A percentile compares a stretch with the other conserved stretches of the same genome.
phyloP scores from a whole-genome alignment of 2,329 filamentous ascomycete genomes.

The Verticillium alfalfae region DNA sequence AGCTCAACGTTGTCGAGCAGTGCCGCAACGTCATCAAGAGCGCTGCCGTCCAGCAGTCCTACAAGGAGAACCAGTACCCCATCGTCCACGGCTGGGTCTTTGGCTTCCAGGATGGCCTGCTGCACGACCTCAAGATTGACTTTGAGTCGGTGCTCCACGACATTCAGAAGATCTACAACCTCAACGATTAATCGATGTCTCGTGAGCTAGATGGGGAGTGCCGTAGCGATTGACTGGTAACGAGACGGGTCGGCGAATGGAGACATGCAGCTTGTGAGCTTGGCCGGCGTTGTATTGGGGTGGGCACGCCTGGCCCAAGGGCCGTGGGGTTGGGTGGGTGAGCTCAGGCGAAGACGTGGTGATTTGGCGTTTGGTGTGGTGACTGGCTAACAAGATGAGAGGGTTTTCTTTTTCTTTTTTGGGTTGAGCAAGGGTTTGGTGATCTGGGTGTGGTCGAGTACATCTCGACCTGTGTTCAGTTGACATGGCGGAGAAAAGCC shows the following conservation, averaged over 20 bases:
- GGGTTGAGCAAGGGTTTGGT: background rate
- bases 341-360: background rate
- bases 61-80: conserved; percentile 56
- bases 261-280: background rate
- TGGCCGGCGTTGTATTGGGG: background rate
- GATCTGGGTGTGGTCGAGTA: background rate
- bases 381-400: background rate
- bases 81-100: conserved; percentile 73
- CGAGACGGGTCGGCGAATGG: background rate
- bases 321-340: background rate
- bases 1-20: conserved; percentile 77
- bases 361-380: background rate
- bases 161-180: conserved; percentile 62
- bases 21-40: conserved; percentile 77
- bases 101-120: conserved; percentile 59
- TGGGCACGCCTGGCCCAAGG: background rate
- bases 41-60: conserved; percentile 69
- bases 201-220: background rate
- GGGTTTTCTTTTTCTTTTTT: background rate
- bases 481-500: background rate
- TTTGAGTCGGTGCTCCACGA: conserved; percentile 52
- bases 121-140: conserved; percentile 60
- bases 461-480: background rate
- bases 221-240: no score
- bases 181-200: conserved; percentile 26